Base-by-base conservation (phyloP, 768 basidiomycete genomes). In the Lentinus brumalis region DNA sequence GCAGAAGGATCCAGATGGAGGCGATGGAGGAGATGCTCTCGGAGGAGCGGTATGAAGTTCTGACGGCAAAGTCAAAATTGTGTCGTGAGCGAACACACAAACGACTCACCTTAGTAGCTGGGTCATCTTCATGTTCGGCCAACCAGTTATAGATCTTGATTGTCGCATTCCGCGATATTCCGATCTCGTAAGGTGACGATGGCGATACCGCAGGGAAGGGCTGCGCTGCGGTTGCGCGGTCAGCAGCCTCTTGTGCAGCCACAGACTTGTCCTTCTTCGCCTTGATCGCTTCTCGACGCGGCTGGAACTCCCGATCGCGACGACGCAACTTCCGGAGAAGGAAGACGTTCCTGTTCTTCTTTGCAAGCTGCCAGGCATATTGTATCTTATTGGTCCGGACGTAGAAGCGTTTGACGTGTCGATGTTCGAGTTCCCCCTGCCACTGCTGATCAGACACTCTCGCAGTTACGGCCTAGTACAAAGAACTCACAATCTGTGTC, bases 371-470 rank as follows among this genome's bases (percentile, higher is more conserved):
- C 0, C 41, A 14, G 0, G 42, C 50, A n/a, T 69, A 68, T 12
- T 70, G 5, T 5, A 63, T 69, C 61, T 80, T 80, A 63, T 77
- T 78, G 0, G 74, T 77, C 0, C 64, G 39, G 0, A 54, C 51
- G 50, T 80, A 83, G 21, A 77, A 66, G 0, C 53, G 59, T 63
- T 84, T 83, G 3, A 77, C 68, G 0, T 52, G 60, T 0, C 67
- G 59, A 51, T 83, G 79, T 57, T 79, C 71, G 0, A 71, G 68
- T 55, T 81, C 78, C 0, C 74, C 71, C 78, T 80, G 40, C 42
- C 14, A 57, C 0, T 29, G 15, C 21, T 26, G 21, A 26, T 26
- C 21, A 26, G 21, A 26, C 21, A 2, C 21, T 26, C 21, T 26
- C 21, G 21, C 21, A 26, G 2, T 26, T 2, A 26, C 21, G 21